These are phyloP conservation scores for Candida silvicultrix DNA, from an alignment of 805 yeast genomes.

Conservation along the genomic window DNA sequence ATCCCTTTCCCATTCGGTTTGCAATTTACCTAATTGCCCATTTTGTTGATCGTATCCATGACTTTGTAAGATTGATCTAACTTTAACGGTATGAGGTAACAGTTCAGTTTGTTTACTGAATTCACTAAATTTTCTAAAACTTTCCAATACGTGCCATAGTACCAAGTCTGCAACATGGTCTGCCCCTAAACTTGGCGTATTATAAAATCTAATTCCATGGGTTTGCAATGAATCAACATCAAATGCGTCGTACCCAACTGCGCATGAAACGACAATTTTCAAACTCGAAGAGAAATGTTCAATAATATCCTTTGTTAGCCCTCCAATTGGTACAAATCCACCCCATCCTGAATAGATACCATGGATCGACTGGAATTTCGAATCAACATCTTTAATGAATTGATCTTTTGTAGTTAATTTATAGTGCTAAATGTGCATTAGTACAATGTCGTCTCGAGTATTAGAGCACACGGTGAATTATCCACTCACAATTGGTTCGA, in stretches of 20 bases:
- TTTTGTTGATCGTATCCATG: slow-evolving; percentile 24
- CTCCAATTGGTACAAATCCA: slow-evolving; percentile 47
- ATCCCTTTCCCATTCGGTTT: slow-evolving; percentile 13
- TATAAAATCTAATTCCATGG: slow-evolving; percentile 38
- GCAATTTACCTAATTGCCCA: slow-evolving; percentile 27
- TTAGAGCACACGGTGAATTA: too few relatives aligned
- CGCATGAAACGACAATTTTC: slow-evolving; percentile 44
- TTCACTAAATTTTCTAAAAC: slow-evolving; percentile 44
- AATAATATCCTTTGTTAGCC: slow-evolving; percentile 37
- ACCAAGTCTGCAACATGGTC: slow-evolving; percentile 64
- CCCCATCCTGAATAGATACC: slow-evolving; percentile 60
- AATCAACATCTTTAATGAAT: slow-evolving; percentile 28
- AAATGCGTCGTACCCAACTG: slow-evolving; percentile 52
- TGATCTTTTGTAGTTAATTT: slow-evolving; percentile 32
- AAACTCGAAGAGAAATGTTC: slow-evolving; percentile 37
- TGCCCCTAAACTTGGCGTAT: slow-evolving; percentile 40
- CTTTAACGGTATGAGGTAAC: slow-evolving; percentile 31
- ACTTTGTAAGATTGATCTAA: slow-evolving; percentile 30
- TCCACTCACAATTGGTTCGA: slow-evolving; percentile 27
- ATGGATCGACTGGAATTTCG: slow-evolving; percentile 23
- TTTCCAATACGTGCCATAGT: slow-evolving; percentile 45
- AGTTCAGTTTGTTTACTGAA: slow-evolving; percentile 27
- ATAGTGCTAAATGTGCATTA: slow-evolving; percentile 16
- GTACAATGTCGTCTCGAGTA: too few relatives aligned
- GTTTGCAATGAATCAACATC: slow-evolving; percentile 35